Percentiles rank a stretch among this genome's conserved stretches.
phyloP scores from a whole-genome alignment of 192 early-diverging fungal genomes.

The Dimargaris verticillata region DNA sequence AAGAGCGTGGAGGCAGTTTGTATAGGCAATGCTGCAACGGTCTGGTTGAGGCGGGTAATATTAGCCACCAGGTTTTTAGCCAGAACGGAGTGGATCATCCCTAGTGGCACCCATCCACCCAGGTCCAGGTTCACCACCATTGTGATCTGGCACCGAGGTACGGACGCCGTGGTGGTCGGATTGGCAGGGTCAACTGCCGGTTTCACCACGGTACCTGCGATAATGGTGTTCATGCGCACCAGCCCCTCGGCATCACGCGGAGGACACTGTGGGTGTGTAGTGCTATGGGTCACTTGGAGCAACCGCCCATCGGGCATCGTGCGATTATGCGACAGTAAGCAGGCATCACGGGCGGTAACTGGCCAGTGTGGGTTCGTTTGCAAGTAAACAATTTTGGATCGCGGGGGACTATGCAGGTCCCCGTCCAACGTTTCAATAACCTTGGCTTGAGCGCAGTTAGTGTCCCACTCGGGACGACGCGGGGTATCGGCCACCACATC shows the following conservation, averaged over 20 bases:
- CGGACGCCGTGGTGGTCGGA: neutral
- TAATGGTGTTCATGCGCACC: conserved; percentile 29
- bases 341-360: conserved; percentile 25
- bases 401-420: neutral
- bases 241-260: conserved; percentile 16
- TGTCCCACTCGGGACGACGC: conserved; percentile 28
- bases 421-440: conserved; percentile 20
- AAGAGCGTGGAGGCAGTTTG: neutral
- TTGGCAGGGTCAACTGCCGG: conserved; percentile 10
- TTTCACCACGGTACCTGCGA: conserved; percentile 26
- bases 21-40: neutral
- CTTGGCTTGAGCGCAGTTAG: conserved; percentile 20
- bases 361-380: conserved; percentile 30
- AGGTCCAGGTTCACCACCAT: conserved; percentile 27
- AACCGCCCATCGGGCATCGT: conserved; percentile 12
- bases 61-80: conserved; percentile 7
- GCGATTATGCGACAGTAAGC: conserved; percentile 22
- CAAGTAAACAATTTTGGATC: conserved; percentile 25
- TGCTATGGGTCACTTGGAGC: conserved; percentile 25
- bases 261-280: conserved; percentile 19
- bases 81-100: conserved; percentile 28
- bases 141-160: conserved; percentile 19
- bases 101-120: conserved; percentile 28
- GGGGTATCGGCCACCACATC: conserved; percentile 24
- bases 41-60: neutral